phyloP scores from a whole-genome alignment of 805 yeast genomes.

The Starmerella apis region DNA sequence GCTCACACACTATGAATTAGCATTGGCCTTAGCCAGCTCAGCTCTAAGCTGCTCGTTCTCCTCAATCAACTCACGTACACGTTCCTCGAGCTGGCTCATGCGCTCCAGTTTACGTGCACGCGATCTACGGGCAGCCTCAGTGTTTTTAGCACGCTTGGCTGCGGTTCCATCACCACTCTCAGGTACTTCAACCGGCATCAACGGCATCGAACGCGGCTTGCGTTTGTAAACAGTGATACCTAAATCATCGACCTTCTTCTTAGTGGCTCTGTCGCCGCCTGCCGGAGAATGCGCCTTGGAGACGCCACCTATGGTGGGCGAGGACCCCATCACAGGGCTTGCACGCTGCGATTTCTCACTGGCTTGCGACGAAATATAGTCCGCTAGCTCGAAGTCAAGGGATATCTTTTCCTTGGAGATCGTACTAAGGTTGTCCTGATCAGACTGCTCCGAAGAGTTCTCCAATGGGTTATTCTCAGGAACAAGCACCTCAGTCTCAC shows the following conservation, averaged over 20 bases:
- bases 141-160: slow-evolving; percentile 87
- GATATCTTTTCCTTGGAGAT: background rate
- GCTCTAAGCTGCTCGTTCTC: slow-evolving; percentile 50
- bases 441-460: background rate
- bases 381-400: slow-evolving; percentile 1
- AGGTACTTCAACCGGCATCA: slow-evolving; percentile 54
- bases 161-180: slow-evolving; percentile 29
- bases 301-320: slow-evolving; percentile 4
- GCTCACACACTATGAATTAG: background rate
- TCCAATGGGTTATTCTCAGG: background rate
- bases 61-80: slow-evolving; percentile 54
- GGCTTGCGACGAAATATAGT: background rate
- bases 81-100: slow-evolving; percentile 73
- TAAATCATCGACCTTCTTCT: slow-evolving; percentile 42
- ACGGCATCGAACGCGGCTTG: slow-evolving; percentile 62
- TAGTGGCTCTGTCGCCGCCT: slow-evolving; percentile 1
- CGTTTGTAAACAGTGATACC: slow-evolving; percentile 70
- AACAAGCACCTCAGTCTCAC: background rate
- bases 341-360: background rate
- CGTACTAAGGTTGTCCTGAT: background rate
- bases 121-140: slow-evolving; percentile 89
- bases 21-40: slow-evolving; percentile 41
- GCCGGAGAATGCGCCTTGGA: background rate
- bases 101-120: slow-evolving; percentile 90
- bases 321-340: background rate